Evolutionary conservation across 495 filamentous ascomycete genomes (phyloP).

Genomic region (Neurospora intermedia): DNA sequence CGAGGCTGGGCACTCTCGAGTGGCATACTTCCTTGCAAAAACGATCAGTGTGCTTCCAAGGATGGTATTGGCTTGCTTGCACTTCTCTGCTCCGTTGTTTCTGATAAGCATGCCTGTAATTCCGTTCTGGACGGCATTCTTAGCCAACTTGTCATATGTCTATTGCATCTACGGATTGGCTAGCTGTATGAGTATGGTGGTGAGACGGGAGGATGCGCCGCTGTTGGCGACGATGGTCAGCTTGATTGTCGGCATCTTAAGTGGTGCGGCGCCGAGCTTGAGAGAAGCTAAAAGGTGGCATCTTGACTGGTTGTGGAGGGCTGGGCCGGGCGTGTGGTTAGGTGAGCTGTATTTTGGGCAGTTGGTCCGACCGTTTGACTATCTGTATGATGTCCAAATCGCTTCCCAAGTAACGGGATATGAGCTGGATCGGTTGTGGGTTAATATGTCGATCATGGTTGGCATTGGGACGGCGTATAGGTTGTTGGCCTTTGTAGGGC

Average conservation of each 20-base stretch:
- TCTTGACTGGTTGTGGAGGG: conserved; percentile 45
- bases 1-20: conserved; percentile 40
- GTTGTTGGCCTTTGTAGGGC: conserved; percentile 30
- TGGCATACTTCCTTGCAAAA: conserved; percentile 50
- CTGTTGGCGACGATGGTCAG: conserved; percentile 36
- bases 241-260: conserved; percentile 38
- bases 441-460: conserved; percentile 29
- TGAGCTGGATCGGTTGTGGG: conserved; percentile 23
- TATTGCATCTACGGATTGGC: conserved; percentile 50
- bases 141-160: conserved; percentile 43
- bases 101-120: conserved; percentile 41
- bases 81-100: conserved; percentile 44
- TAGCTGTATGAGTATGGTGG: conserved; percentile 38
- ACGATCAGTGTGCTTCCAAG: conserved; percentile 35
- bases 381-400: conserved; percentile 34
- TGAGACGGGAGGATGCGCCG: conserved; percentile 37
- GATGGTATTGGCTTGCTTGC: conserved; percentile 40
- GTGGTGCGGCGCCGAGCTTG: conserved; percentile 40
- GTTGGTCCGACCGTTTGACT: conserved; percentile 33
- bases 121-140: conserved; percentile 30
- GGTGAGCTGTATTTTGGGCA: conserved; percentile 43
- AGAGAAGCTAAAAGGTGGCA: conserved; percentile 39
- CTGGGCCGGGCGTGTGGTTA: conserved; percentile 45
- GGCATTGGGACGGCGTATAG: conserved; percentile 30
- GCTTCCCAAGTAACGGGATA: conserved; percentile 29